phyloP scores from a whole-genome alignment of 129 eudicot species.

The Helianthus annuus region DNA sequence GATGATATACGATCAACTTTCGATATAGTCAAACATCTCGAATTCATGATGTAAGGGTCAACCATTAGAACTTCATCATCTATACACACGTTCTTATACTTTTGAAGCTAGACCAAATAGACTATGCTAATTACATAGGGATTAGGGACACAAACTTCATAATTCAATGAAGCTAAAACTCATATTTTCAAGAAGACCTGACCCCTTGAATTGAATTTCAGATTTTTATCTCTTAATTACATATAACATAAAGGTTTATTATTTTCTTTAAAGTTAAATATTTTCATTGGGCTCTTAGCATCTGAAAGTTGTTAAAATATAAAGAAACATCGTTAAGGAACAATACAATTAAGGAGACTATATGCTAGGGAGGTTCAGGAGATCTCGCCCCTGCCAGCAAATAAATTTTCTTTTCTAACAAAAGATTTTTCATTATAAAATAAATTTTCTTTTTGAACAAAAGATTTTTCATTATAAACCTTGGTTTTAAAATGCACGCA shows the following conservation, averaged over 20 bases:
- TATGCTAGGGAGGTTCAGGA: too few relatives aligned
- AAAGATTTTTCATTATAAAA: too few relatives aligned
- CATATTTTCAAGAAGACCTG: background rate
- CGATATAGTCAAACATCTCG: background rate
- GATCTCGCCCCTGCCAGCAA: too few relatives aligned
- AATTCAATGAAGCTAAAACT: background rate
- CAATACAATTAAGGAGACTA: too few relatives aligned
- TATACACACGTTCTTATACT: background rate
- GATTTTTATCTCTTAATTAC: background rate
- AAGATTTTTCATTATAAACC: too few relatives aligned
- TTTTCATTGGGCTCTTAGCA: background rate
- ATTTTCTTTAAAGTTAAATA: too few relatives aligned
- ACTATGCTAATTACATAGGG: background rate
- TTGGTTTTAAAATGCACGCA: too few relatives aligned
- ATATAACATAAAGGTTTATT: too few relatives aligned
- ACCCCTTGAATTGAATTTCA: background rate
- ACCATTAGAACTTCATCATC: background rate
- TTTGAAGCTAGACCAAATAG: background rate
- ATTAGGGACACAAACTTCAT: background rate
- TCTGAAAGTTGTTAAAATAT: too few relatives aligned
- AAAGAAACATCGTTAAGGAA: too few relatives aligned
- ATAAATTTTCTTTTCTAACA: too few relatives aligned
- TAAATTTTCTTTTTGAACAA: too few relatives aligned
- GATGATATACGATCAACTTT: background rate
- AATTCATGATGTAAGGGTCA: background rate